These are phyloP conservation scores for Fraxinus paxiana DNA, from an alignment of 305 asterid species.

Conservation along the genomic window DNA sequence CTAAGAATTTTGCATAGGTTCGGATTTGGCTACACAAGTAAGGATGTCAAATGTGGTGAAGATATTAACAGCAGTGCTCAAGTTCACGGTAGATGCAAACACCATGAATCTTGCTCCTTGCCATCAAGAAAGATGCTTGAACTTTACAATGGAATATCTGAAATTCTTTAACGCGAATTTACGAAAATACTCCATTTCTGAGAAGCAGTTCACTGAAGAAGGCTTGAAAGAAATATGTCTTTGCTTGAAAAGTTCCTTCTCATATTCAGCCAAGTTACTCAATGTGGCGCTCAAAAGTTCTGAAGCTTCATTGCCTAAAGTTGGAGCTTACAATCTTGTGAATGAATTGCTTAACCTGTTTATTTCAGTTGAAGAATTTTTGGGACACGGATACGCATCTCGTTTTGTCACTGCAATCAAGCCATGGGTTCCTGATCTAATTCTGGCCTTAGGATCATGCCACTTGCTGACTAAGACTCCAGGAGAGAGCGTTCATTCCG, in stretches of 20 bases:
- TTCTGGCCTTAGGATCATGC: slow-evolving; percentile 62
- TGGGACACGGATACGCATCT: slow-evolving; percentile 56
- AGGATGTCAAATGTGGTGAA: slow-evolving; percentile 43
- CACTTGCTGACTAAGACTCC: slow-evolving; percentile 42
- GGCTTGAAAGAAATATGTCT: slow-evolving; percentile 40
- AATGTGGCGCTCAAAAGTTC: slow-evolving; percentile 45
- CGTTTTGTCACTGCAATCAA: slow-evolving; percentile 49
- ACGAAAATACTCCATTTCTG: slow-evolving; percentile 36
- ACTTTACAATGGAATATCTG: slow-evolving; percentile 43
- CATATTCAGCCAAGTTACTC: slow-evolving; percentile 76
- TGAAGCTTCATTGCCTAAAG: slow-evolving; percentile 36
- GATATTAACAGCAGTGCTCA: slow-evolving; percentile 59
- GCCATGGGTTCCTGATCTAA: slow-evolving; percentile 81
- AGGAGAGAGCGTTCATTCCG: slow-evolving; percentile 21
- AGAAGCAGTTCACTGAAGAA: slow-evolving; percentile 48
- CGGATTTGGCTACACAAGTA: slow-evolving; percentile 25
- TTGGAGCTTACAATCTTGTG: slow-evolving; percentile 44
- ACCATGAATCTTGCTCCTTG: slow-evolving; percentile 39
- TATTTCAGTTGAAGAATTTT: slow-evolving; percentile 59
- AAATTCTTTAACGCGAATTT: slow-evolving; percentile 47
- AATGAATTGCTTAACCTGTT: slow-evolving; percentile 54
- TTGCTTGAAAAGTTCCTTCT: slow-evolving; percentile 68
- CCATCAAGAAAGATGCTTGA: slow-evolving; percentile 51
- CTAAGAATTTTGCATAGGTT: slow-evolving; percentile 36
- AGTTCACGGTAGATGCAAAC: slow-evolving; percentile 68